Evolutionary conservation across 805 yeast genomes (phyloP).

Genomic region (Candida koratica): DNA sequence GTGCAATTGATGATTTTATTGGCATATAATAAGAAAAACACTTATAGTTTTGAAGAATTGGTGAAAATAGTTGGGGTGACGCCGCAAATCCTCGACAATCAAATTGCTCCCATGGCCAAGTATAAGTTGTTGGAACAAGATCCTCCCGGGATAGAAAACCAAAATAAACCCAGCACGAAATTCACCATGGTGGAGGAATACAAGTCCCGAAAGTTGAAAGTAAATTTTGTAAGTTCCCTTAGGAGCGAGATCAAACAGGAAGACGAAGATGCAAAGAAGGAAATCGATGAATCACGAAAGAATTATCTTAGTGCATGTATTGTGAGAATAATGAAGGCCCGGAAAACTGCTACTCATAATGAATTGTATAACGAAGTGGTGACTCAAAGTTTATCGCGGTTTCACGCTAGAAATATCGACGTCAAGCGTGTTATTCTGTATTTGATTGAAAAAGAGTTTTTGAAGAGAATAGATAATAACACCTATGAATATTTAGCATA

Average conservation of each 20-base stretch:
- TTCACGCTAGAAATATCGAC: slow-evolving; percentile 80
- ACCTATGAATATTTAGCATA: slow-evolving; percentile 80
- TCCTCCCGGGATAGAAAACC: slow-evolving; percentile 58
- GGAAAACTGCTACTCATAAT: slow-evolving; percentile 74
- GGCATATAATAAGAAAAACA: slow-evolving; percentile 71
- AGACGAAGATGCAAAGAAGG: slow-evolving; percentile 68
- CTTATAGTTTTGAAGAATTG: slow-evolving; percentile 58
- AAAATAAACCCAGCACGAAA: slow-evolving; percentile 44
- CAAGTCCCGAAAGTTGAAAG: slow-evolving; percentile 76
- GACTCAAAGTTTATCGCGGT: slow-evolving; percentile 76
- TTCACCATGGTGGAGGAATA: slow-evolving; percentile 77
- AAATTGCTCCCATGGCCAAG: slow-evolving; percentile 74
- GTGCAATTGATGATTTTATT: slow-evolving; percentile 83
- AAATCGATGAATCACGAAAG: slow-evolving; percentile 82
- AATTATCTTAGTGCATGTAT: slow-evolving; percentile 87
- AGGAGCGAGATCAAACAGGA: slow-evolving; percentile 57
- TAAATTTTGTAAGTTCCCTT: slow-evolving; percentile 66
- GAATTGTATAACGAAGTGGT: slow-evolving; percentile 83
- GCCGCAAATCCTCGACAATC: slow-evolving; percentile 62
- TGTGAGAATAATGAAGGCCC: slow-evolving; percentile 94
- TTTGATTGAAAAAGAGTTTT: slow-evolving; percentile 80
- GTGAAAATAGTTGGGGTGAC: slow-evolving; percentile 66
- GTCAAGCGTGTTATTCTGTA: slow-evolving; percentile 82
- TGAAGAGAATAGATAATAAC: slow-evolving; percentile 70
- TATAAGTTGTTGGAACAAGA: slow-evolving; percentile 66